Evolutionary conservation across 2,329 filamentous ascomycete species (phyloP).

Genomic region (Trichoderma arundinaceum): DNA sequence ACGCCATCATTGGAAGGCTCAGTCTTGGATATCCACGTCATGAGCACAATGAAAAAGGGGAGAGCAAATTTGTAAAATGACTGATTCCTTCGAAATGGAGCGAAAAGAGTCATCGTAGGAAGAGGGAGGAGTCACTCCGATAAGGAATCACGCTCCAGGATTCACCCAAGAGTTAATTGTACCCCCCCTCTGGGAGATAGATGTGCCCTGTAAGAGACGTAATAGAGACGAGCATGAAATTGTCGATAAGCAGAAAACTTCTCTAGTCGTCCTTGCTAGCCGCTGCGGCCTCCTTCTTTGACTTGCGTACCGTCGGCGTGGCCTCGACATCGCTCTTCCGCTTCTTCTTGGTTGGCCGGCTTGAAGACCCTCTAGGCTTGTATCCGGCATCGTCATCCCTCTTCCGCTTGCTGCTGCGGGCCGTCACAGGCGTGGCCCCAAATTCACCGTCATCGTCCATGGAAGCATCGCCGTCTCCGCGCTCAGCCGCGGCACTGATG

Average conservation of each 20-base stretch:
- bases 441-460: slow-evolving; percentile 50
- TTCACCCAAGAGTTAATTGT: too few relatives aligned
- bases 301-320: slow-evolving; percentile 45
- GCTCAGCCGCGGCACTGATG: slow-evolving; percentile 35
- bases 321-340: slow-evolving; percentile 59
- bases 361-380: slow-evolving; percentile 61
- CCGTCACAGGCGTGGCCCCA: slow-evolving; percentile 43
- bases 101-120: too few relatives aligned
- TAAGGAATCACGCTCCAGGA: too few relatives aligned
- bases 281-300: slow-evolving; percentile 44
- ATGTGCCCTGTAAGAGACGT: too few relatives aligned
- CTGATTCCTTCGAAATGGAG: too few relatives aligned
- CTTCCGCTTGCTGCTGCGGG: slow-evolving; percentile 54
- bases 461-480: slow-evolving; percentile 43
- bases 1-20: too few relatives aligned
- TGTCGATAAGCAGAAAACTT: background rate
- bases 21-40: too few relatives aligned
- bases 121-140: too few relatives aligned
- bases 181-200: too few relatives aligned
- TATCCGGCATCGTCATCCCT: slow-evolving; percentile 66
- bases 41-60: too few relatives aligned
- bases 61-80: too few relatives aligned
- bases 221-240: background rate
- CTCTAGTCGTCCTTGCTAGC: slow-evolving; percentile 33
- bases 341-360: slow-evolving; percentile 62